Conservation (phyloP, 306 rosid genomes). For the Mimosa bimucronata region DNA sequence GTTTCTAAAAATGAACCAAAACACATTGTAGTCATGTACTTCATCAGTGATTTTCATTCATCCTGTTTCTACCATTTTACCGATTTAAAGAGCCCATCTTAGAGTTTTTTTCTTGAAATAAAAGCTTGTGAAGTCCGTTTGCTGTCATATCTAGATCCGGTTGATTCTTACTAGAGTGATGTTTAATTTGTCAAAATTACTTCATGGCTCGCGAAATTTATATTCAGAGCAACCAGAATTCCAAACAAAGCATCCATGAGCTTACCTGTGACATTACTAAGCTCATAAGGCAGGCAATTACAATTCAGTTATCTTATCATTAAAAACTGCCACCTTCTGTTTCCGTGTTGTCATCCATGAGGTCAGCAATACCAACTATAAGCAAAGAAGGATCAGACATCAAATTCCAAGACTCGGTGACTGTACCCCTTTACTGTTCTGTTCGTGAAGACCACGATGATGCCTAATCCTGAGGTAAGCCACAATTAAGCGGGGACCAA, state of each 20-base stretch:
- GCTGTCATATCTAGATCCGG: background rate
- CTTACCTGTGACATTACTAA: background rate
- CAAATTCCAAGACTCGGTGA: slow-evolving; percentile 27
- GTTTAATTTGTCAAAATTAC: background rate
- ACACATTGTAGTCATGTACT: background rate
- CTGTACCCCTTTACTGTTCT: background rate
- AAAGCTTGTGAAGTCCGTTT: background rate
- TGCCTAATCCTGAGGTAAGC: background rate
- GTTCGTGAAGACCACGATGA: background rate
- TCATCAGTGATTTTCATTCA: background rate
- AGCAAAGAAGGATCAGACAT: slow-evolving; percentile 10
- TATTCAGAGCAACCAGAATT: background rate
- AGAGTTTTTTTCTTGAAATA: background rate
- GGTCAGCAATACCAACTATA: slow-evolving; percentile 11
- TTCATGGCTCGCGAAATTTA: background rate
- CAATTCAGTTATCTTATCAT: background rate
- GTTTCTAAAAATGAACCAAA: background rate
- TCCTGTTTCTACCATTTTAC: background rate
- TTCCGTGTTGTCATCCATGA: slow-evolving; percentile 4
- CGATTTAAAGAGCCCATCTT: background rate
- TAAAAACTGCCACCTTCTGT: background rate
- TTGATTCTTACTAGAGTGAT: background rate
- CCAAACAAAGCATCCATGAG: background rate
- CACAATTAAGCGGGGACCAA: background rate
- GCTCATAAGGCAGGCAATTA: background rate